These are phyloP conservation scores for Sphaerulina vaccinii DNA, from an alignment of 2,329 filamentous ascomycete genomes.

Conservation along the genomic window DNA sequence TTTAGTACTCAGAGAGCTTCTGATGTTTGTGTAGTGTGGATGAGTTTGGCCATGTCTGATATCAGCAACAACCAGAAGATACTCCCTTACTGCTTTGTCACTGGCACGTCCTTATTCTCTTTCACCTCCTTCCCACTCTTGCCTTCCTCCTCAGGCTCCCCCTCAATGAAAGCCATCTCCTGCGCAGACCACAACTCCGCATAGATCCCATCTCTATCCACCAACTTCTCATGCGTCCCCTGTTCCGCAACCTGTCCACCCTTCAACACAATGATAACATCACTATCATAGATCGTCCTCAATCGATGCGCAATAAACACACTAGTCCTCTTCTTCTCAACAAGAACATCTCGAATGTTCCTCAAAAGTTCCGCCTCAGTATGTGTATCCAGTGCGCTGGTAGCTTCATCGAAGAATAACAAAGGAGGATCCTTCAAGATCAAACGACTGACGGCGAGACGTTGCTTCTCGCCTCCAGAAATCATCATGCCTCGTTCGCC, in stretches of 20 bases:
- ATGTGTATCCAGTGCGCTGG: constrained; percentile 86
- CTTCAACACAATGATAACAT: constrained; percentile 87
- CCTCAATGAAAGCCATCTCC: constrained; percentile 41
- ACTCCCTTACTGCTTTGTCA: too few species aligned
- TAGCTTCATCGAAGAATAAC: constrained; percentile 94
- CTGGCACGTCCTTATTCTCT: constrained; percentile 21
- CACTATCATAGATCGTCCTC: constrained; percentile 86
- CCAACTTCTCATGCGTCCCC: constrained; percentile 81
- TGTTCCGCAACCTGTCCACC: constrained; percentile 82
- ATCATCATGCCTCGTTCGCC: constrained; percentile 97
- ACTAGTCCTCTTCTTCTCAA: constrained; percentile 83
- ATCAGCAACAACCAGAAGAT: too few species aligned
- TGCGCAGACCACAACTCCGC: constrained; percentile 77
- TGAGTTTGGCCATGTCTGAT: too few species aligned
- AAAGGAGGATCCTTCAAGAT: constrained; percentile 86
- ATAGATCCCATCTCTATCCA: constrained; percentile 78
- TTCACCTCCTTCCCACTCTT: constrained; percentile 9
- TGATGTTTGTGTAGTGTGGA: too few species aligned
- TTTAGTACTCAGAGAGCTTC: too few species aligned
- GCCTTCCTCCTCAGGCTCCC: constrained; percentile 20
- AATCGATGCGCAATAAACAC: constrained; percentile 93
- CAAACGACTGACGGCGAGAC: constrained; percentile 77
- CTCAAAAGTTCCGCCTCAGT: constrained; percentile 86
- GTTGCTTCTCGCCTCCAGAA: constrained; percentile 87
- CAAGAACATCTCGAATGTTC: constrained; percentile 89